These are phyloP conservation scores for Microbotryum saponariae DNA, from an alignment of 1,284 basidiomycete genomes.

Conservation along the genomic window DNA sequence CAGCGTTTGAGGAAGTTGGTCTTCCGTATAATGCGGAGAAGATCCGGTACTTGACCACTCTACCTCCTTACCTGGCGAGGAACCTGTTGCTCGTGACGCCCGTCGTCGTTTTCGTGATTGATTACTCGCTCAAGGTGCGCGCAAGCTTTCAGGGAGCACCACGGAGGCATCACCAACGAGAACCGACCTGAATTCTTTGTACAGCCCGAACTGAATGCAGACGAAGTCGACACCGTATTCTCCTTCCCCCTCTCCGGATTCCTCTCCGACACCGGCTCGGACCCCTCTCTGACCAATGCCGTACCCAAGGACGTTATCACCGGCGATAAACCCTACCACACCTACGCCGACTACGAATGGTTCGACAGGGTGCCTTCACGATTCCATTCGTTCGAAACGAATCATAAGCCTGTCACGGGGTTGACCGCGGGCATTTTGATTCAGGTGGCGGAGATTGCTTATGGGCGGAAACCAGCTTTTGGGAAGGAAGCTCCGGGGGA, in stretches of 20 bases:
- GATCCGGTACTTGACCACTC: conserved; percentile 29
- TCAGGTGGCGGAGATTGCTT: conserved; percentile 31
- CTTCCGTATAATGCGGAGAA: conserved; percentile 27
- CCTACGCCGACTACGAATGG: conserved; percentile 30
- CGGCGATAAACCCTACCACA: conserved; percentile 25
- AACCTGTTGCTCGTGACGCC: conserved; percentile 34
- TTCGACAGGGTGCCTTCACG: conserved; percentile 25
- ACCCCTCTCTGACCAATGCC: conserved; percentile 5
- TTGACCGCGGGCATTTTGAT: conserved; percentile 34
- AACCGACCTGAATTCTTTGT: background rate
- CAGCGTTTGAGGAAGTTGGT: conserved; percentile 36
- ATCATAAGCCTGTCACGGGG: conserved; percentile 21
- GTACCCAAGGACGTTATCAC: conserved; percentile 7
- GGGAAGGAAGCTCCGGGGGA: too few relatives aligned
- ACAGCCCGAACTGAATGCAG: conserved; percentile 29
- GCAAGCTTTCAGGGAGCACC: background rate
- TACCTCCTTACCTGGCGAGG: conserved; percentile 33
- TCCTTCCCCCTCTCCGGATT: conserved; percentile 34
- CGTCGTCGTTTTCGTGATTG: conserved; percentile 26
- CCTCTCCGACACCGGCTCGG: conserved; percentile 13
- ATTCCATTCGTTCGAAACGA: conserved; percentile 32
- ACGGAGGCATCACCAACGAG: background rate
- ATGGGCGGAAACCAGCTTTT: background rate
- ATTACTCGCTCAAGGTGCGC: conserved; percentile 19
- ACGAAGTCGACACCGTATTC: conserved; percentile 33